These are phyloP conservation scores for Cyclotella choctawhatcheeana DNA, from an alignment of 108 stramenopile genomes.

Conservation along the genomic window DNA sequence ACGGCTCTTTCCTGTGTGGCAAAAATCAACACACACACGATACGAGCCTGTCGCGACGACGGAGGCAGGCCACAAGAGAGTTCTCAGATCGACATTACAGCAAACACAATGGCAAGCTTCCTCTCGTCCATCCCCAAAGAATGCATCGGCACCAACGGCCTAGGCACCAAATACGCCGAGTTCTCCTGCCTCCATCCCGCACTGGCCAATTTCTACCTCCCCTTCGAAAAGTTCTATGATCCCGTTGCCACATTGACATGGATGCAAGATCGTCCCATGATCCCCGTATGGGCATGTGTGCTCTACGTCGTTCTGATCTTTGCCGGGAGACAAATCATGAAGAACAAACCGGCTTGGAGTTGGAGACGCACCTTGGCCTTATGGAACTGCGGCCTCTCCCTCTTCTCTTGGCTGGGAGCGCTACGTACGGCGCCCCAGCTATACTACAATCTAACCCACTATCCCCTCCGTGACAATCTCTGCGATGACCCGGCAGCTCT, in stretches of 20 bases:
- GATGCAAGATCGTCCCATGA: conserved; percentile 55
- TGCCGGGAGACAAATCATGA: conserved; percentile 41
- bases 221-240: conserved; percentile 56
- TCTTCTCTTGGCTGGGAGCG: conserved; percentile 90
- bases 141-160: conserved; percentile 58
- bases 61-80: not conserved
- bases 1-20: no score
- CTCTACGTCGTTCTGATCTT: conserved; percentile 54
- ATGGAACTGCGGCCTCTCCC: conserved; percentile 90
- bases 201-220: conserved; percentile 42
- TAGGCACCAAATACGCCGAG: conserved; percentile 55
- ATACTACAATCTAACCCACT: conserved; percentile 73
- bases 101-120: conserved; percentile 4
- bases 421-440: conserved; percentile 90
- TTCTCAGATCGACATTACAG: not conserved
- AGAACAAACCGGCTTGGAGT: conserved; percentile 61
- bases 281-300: conserved; percentile 50
- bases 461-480: conserved; percentile 68
- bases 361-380: conserved; percentile 68
- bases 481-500: conserved; percentile 70
- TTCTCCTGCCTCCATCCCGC: conserved; percentile 58
- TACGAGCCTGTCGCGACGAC: not conserved
- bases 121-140: conserved; percentile 33
- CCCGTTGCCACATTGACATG: conserved; percentile 35
- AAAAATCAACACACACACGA: no score